A percentile compares a stretch with the other conserved stretches of the same genome.
Conservation (phyloP, 805 yeast species). For the Spathaspora sp. region DNA sequence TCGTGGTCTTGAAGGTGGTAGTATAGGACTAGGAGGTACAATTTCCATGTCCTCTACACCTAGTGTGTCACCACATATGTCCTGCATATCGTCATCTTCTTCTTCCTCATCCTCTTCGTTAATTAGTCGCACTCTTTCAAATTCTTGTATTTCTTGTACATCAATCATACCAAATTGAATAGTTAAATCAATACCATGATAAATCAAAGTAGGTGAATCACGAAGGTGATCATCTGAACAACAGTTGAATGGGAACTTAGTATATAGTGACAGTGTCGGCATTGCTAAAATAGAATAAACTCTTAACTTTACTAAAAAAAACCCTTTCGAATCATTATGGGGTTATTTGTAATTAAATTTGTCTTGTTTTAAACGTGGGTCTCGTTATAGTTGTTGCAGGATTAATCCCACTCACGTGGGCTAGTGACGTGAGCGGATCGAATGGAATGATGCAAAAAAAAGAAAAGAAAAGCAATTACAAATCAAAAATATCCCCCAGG, state of each 20-base stretch:
- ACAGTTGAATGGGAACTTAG: constrained; percentile 12
- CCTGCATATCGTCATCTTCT: neutral
- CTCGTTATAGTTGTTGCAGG: neutral
- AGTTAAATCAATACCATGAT: constrained; percentile 3
- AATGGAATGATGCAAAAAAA: neutral
- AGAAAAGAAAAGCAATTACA: neutral
- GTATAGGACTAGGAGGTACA: constrained; percentile 5
- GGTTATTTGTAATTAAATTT: neutral
- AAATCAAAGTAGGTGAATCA: constrained; percentile 10
- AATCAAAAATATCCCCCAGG: neutral
- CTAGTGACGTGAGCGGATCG: neutral
- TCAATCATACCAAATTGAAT: constrained; percentile 1
- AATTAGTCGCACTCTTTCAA: neutral
- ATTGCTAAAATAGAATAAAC: neutral
- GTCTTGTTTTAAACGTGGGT: neutral
- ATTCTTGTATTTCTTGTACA: neutral
- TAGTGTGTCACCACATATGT: neutral
- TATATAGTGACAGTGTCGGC: neutral
- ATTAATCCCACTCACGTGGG: neutral
- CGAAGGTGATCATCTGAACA: constrained; percentile 8
- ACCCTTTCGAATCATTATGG: neutral
- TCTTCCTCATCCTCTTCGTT: neutral
- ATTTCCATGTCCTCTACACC: neutral
- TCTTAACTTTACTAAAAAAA: neutral
- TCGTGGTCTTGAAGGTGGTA: constrained; percentile 1